phyloP scores from a whole-genome alignment of 352 stramenopile species.

The Pythium brassicae region DNA sequence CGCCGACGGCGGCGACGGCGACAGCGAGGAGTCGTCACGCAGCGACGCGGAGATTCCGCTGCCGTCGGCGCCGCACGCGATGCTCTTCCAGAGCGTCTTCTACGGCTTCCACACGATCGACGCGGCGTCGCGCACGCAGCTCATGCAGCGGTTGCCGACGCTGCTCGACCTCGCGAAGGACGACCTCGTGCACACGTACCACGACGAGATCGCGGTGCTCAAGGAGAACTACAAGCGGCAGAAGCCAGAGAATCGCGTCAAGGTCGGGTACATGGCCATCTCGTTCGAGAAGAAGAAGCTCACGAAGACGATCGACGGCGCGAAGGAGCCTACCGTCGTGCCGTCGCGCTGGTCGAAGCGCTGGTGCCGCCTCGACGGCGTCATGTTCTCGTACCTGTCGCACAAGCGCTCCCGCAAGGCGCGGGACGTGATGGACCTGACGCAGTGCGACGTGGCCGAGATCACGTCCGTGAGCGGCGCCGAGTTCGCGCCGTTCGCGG shows the following conservation, averaged over 20 bases:
- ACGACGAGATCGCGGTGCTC: conserved; percentile 77
- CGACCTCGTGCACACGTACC: conserved; percentile 79
- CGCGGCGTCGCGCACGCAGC: conserved; percentile 35
- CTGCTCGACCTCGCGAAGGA: conserved; percentile 72
- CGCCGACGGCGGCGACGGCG: too few relatives aligned
- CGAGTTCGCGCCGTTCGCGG: conserved; percentile 52
- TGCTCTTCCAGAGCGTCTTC: conserved; percentile 65
- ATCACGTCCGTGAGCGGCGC: conserved; percentile 46
- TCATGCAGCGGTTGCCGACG: conserved; percentile 69
- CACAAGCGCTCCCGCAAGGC: conserved; percentile 75
- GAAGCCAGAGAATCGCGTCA: conserved; percentile 71
- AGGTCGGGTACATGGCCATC: conserved; percentile 73
- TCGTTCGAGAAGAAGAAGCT: conserved; percentile 65
- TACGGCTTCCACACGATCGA: conserved; percentile 75
- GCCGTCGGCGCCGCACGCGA: conserved; percentile 42
- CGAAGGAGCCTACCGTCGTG: conserved; percentile 52
- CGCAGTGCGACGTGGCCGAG: conserved; percentile 59
- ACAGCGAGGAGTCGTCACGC: conserved; percentile 5
- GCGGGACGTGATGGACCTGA: conserved; percentile 71
- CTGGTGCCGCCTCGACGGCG: conserved; percentile 77
- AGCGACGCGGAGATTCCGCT: conserved; percentile 21
- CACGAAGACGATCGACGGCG: conserved; percentile 48
- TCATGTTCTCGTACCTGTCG: conserved; percentile 75
- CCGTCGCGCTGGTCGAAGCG: conserved; percentile 79
- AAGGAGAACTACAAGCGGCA: conserved; percentile 85